Conservation (phyloP, 306 rosid species). For the Arachis hypogaea region DNA sequence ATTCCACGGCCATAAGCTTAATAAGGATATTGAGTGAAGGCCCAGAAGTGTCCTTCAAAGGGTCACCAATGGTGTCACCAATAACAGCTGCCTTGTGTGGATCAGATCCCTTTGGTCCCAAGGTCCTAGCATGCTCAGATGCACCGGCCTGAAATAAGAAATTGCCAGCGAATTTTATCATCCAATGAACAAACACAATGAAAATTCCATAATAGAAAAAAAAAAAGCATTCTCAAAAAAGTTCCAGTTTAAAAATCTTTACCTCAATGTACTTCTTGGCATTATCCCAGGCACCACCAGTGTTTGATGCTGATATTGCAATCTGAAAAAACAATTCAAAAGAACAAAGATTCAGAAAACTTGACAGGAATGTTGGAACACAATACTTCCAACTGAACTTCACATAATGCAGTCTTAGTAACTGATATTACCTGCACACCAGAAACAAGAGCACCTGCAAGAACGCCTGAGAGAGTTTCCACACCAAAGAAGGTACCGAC, state of each 20-base stretch:
- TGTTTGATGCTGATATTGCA: conserved; percentile 78
- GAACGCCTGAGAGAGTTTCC: conserved; percentile 78
- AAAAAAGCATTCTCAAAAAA: not conserved
- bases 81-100: conserved; percentile 81
- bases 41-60: conserved; percentile 75
- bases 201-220: not conserved
- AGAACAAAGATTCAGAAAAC: conserved; percentile 33
- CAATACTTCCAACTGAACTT: not conserved
- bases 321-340: conserved; percentile 38
- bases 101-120: conserved; percentile 74
- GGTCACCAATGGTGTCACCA: conserved; percentile 82
- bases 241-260: not conserved
- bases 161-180: conserved; percentile 12
- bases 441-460: conserved; percentile 78
- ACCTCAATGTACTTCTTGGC: conserved; percentile 85
- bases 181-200: not conserved
- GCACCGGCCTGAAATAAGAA: conserved; percentile 58
- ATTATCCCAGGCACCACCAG: conserved; percentile 84
- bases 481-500: conserved; percentile 76
- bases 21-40: conserved; percentile 79
- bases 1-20: conserved; percentile 83
- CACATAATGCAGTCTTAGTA: not conserved
- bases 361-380: not conserved
- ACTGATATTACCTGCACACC: conserved; percentile 73
- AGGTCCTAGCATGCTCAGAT: conserved; percentile 67